phyloP scores from a whole-genome alignment of 257 asterid species.

The Solanum chiquidenum region DNA sequence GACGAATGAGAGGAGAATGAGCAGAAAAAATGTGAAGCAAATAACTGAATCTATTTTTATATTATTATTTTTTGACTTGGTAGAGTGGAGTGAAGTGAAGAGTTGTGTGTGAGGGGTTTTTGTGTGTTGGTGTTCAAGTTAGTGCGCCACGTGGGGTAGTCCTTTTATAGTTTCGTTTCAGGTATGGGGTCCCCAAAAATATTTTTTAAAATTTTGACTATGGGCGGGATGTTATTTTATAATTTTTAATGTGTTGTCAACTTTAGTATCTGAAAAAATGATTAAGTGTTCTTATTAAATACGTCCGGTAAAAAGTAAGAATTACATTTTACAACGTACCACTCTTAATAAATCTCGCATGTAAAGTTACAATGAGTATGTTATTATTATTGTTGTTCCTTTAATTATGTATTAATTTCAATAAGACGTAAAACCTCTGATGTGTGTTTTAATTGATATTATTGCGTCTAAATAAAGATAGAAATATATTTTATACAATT shows the following conservation, averaged over 20 bases:
- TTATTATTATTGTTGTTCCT: background rate
- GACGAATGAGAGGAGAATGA: background rate
- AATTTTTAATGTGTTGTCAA: background rate
- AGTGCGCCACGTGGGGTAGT: slow-evolving; percentile 17
- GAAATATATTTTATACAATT: background rate
- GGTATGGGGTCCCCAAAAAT: background rate
- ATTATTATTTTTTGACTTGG: background rate
- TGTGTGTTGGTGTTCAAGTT: background rate
- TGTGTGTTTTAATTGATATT: background rate
- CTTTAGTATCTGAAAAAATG: background rate
- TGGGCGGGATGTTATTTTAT: slow-evolving; percentile 12
- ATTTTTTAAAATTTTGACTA: background rate
- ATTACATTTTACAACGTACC: background rate
- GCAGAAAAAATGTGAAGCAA: background rate
- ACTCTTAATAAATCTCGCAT: background rate
- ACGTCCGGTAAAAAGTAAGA: background rate
- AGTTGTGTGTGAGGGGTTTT: background rate
- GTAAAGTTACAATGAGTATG: background rate
- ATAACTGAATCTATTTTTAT: slow-evolving; percentile 14
- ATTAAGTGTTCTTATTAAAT: background rate
- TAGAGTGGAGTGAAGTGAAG: background rate
- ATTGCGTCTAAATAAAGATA: background rate
- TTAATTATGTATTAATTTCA: background rate
- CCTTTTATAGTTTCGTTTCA: background rate
- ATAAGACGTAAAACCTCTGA: background rate